Evolutionary conservation across 2,329 filamentous ascomycete genomes (phyloP).

Genomic region (Aspergillus tubingensis): DNA sequence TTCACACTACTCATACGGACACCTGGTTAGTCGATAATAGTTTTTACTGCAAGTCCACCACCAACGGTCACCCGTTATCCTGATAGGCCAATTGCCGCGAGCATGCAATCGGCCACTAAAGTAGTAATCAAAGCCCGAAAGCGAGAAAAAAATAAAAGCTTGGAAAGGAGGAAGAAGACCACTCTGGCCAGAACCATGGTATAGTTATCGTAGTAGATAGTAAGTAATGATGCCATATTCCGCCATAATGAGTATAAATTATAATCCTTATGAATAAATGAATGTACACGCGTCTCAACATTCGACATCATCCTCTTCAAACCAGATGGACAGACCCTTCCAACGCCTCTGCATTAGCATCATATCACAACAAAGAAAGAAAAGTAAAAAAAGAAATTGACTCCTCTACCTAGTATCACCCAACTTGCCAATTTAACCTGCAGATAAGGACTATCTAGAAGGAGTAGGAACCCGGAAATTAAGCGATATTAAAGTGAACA

Average conservation of each 20-base stretch:
- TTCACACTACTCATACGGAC: background rate
- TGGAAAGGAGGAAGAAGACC: background rate
- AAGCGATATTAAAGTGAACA: slow-evolving; percentile 4
- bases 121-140: background rate
- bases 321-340: too few relatives aligned
- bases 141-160: background rate
- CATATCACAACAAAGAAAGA: too few relatives aligned
- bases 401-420: too few relatives aligned
- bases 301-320: too few relatives aligned
- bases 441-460: too few relatives aligned
- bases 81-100: slow-evolving; percentile 1
- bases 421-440: background rate
- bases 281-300: background rate
- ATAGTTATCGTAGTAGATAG: too few relatives aligned
- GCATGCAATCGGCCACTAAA: background rate
- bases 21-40: background rate
- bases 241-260: background rate
- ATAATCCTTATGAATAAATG: background rate
- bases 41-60: background rate
- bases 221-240: slow-evolving; percentile 4
- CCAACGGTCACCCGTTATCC: background rate
- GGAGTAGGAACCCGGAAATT: background rate
- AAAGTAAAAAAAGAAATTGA: too few relatives aligned
- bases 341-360: too few relatives aligned
- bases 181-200: background rate